Evolutionary conservation across 805 yeast species (phyloP).

Genomic region (Barnettozyma populi): DNA sequence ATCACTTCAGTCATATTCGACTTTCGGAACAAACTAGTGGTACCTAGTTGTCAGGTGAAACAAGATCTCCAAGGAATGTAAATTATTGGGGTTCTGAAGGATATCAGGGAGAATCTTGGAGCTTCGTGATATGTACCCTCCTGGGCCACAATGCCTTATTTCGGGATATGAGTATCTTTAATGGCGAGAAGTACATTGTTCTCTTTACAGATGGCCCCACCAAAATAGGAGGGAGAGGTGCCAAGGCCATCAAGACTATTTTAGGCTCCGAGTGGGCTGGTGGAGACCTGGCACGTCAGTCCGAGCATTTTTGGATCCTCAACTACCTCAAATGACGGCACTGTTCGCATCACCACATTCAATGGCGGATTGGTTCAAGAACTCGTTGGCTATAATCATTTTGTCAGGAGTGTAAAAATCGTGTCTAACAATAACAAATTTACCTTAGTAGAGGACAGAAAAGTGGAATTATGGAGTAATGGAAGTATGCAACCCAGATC

Average conservation of each 20-base stretch:
- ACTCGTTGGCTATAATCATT: slow-evolving; percentile 77
- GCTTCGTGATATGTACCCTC: slow-evolving; percentile 43
- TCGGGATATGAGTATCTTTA: slow-evolving; percentile 75
- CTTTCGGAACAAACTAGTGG: slow-evolving; percentile 32
- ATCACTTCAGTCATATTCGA: slow-evolving; percentile 61
- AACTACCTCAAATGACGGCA: slow-evolving; percentile 80
- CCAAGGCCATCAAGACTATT: slow-evolving; percentile 39
- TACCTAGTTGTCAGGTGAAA: slow-evolving; percentile 71
- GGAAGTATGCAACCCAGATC: slow-evolving; percentile 56
- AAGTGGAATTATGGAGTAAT: slow-evolving; percentile 71
- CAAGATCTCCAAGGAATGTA: slow-evolving; percentile 27
- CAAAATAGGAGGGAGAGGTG: slow-evolving; percentile 60
- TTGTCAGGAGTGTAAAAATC: slow-evolving; percentile 64
- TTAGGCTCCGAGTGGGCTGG: slow-evolving; percentile 79
- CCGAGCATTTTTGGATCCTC: slow-evolving; percentile 49
- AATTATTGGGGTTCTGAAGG: slow-evolving; percentile 70
- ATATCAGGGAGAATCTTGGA: slow-evolving; percentile 56
- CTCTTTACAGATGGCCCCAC: slow-evolving; percentile 84
- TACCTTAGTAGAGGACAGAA: slow-evolving; percentile 85
- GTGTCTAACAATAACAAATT: slow-evolving; percentile 58
- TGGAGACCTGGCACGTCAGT: slow-evolving; percentile 55
- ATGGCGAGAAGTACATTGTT: slow-evolving; percentile 50
- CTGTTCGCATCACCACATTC: slow-evolving; percentile 52
- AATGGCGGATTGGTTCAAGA: slow-evolving; percentile 38
- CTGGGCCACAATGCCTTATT: slow-evolving; percentile 75